Conservation (phyloP, 164 flowering plant genomes). For the Malania oleifera region DNA sequence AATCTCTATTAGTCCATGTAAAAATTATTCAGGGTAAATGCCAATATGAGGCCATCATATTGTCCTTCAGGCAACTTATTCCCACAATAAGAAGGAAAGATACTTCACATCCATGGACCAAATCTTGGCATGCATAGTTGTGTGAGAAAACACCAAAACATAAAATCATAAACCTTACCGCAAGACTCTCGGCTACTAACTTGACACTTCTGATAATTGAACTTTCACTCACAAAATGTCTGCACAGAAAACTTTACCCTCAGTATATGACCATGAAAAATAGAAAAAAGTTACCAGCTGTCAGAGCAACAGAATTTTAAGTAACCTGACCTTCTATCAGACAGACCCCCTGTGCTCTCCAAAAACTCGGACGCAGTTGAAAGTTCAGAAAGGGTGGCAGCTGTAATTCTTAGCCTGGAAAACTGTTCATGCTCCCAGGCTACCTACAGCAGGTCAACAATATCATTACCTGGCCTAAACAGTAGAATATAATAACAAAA, state of each 20-base stretch:
- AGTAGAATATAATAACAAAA: background rate
- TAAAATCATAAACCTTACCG: conserved; percentile 45
- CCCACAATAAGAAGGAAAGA: too few relatives aligned
- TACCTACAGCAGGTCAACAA: conserved; percentile 60
- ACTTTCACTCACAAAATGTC: conserved; percentile 55
- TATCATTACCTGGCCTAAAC: conserved; percentile 16
- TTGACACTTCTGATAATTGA: conserved; percentile 62
- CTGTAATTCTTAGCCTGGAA: conserved; percentile 87
- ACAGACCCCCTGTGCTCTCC: conserved; percentile 74
- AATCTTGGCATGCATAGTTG: background rate
- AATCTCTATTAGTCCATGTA: too few relatives aligned
- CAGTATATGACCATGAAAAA: conserved; percentile 11
- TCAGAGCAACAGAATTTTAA: background rate
- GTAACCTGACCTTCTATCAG: conserved; percentile 61
- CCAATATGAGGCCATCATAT: too few relatives aligned
- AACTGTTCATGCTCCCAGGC: conserved; percentile 99
- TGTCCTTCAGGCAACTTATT: too few relatives aligned
- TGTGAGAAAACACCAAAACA: too few relatives aligned
- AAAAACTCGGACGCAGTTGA: conserved; percentile 75
- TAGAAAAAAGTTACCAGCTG: conserved; percentile 5
- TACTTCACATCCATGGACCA: background rate
- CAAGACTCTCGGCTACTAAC: conserved; percentile 92
- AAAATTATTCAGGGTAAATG: too few relatives aligned
- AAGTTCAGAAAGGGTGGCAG: conserved; percentile 83
- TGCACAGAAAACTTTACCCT: conserved; percentile 25